Base-by-base conservation (phyloP, 306 rosid species). In the Trifolium dubium region DNA sequence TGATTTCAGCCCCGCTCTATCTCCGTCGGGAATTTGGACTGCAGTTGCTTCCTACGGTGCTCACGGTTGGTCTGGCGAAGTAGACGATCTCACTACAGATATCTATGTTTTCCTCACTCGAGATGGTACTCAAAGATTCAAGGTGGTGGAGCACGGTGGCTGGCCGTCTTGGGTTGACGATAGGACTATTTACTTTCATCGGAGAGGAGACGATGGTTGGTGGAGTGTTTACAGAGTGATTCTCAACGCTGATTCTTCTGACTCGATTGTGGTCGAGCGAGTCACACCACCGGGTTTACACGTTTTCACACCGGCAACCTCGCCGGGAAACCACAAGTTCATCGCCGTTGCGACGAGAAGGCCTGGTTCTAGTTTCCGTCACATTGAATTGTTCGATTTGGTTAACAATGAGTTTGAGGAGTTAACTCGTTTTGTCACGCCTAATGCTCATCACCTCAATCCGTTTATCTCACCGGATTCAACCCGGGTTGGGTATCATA, bases 91-190 rank as follows among this genome's bases (percentile, higher is more conserved):
- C 60, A 83, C 91, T 6, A 91, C 98, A 2, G 90, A 89, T 60
- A 85, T 93, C 74, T 93, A 88, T 32, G 78, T 89, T 17, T 91
- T 88, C 77, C 70, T 75, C 10, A 91, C 98, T 70, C 80, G 80
- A 3, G 98, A 93, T 15, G 97, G 97, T 13, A 77, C 86, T 67
- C 82, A 60, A 0, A 85, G 97, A 71, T 79, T 85, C 15, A 93
- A 88, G 81, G 81, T 85, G 1, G 90, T 86, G 1, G 87, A 89
- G 2, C 96, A 89, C 80, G 97, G 96, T n/a, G 98, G 98, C 23
- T 93, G 98, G 98, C 97, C 98, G 2, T 8, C 82, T 11, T 93
- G 97, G 97, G 80, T 74, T 1, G 95, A 91, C 46, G 98, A 91
- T 32, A 86, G 86, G 1, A 93, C 90, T 3, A 37, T 93, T 34